A percentile compares a stretch with the other conserved stretches of the same genome.
Conservation (phyloP, 495 filamentous ascomycete species). For the Neurospora sp. region DNA sequence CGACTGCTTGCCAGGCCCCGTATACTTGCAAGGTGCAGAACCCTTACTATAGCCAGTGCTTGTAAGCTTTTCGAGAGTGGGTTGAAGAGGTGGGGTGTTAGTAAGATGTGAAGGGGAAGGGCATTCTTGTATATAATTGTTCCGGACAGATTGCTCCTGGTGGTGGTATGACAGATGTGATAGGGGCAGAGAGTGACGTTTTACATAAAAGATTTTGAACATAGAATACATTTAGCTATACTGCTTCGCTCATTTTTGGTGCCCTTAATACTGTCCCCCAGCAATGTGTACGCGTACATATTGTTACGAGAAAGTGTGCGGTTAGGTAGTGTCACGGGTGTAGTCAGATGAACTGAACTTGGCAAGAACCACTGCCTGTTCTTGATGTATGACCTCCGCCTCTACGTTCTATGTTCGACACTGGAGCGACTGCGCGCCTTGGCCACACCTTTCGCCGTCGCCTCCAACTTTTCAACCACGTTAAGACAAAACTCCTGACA, state of each 20-base stretch:
- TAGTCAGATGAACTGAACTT: too few species aligned
- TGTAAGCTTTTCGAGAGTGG: conserved; percentile 9
- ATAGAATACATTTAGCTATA: not conserved
- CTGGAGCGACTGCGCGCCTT: too few species aligned
- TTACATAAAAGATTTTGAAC: not conserved
- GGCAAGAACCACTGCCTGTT: too few species aligned
- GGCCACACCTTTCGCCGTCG: too few species aligned
- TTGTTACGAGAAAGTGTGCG: too few species aligned
- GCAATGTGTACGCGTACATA: not conserved
- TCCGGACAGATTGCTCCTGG: not conserved
- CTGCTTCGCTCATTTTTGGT: not conserved
- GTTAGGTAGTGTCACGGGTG: not conserved
- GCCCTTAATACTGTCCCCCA: too few species aligned
- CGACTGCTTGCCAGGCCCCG: conserved; percentile 29
- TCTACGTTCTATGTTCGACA: too few species aligned
- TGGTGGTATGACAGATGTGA: not conserved
- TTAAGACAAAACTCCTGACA: too few species aligned
- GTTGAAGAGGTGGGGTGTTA: not conserved
- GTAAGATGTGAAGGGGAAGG: not conserved
- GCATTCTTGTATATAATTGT: not conserved
- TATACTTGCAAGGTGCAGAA: conserved; percentile 31
- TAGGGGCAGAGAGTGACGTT: not conserved
- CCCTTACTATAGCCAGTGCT: conserved; percentile 33
- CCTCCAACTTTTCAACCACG: too few species aligned
- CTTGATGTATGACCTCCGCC: too few species aligned